Base-by-base conservation (phyloP, 768 basidiomycete species). In the Multifurca ochricompacta region DNA sequence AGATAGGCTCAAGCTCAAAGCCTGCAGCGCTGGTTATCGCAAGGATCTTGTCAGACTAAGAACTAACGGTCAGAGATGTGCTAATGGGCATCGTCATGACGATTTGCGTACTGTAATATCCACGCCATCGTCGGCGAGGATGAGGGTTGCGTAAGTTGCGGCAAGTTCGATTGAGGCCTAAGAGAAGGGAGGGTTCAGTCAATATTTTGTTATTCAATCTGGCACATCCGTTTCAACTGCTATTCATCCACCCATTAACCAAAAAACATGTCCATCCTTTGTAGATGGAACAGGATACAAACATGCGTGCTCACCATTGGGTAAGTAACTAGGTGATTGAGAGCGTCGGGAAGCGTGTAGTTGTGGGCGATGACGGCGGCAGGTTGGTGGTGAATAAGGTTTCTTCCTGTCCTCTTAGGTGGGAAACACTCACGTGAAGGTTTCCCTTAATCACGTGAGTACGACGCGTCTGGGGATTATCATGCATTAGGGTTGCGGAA, bases 81-180 rank as follows among this genome's bases (percentile, higher is more conserved):
- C 36, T 1, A 47, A 4, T 18, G 14, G 32, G 44, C 25, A 51
- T 23, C 6, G 32, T n/a, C n/a, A 21, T 41, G 27, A 43, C 2
- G 36, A 23, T 30, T 13, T 18, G 82, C 91, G 65, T 65, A 96
- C 94, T 61, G 95, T 96, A 69, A 99, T 97, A 79, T 97, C 95
- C 67, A 95, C 74, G 65, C 85, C 86, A 62, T 96, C 94, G 75
- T 98, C 96, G 63, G 93, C 94, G 69, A 98, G 91, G 74, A 97
- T 97, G 67, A 99, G 87, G 63, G 92, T 90, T 68, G 95, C 93
- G 77, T 97, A 97, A 64, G 93, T 88, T 59, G 93, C 77, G 64
- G 93, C 91, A 69, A 95, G 88, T 70, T 98, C 95, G 50, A 69
- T 56, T 66, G 78, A 72, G 67, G 79, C 77, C 78, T 78, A 58